Base-by-base conservation (phyloP, 2,329 filamentous ascomycete genomes). In the Metarhizium brunneum region DNA sequence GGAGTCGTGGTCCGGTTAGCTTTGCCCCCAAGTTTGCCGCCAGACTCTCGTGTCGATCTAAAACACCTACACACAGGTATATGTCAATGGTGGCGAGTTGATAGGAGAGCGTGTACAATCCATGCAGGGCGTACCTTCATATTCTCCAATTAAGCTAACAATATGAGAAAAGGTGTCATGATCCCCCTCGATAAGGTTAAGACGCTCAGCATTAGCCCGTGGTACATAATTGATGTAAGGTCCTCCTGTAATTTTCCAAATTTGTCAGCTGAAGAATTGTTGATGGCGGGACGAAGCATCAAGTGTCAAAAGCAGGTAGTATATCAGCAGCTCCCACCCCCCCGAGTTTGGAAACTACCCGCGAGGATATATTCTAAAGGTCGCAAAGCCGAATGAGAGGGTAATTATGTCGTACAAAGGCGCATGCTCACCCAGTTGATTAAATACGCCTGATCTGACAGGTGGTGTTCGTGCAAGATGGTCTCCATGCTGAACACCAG, bases 41-140 rank as follows among this genome's bases (percentile, higher is more conserved):
- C 63, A 95, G 83, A 69, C 88, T 92, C 72, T 96, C 90, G 68
- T 92, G 88, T 55, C 89, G 84, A 64, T 89, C 88, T 53, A 95
- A 76, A 16, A 94, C 88, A 60, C 85, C 90, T 80, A 57, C 6
- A 54, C 53, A 25, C 50, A 57, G 54, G 50, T 58, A 55, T 62
- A 13, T n/a, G 38, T 40, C 14, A 40, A 11, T 40, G 8, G 11
- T 14, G 38, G 10, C 38, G 5, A 40, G 38, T 16, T 57, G 58
- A 59, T 62, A 50, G 59, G 6, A 16, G 40, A 6, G n/a, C 2
- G n/a, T 18, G 40, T 18, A n/a, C 35, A 35, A 25, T 20, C 6
- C 10, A 47, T 13, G 18, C n/a, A 4, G 8, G 6, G 54, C 66
- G 57, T 67, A 81, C 80, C 78, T 73, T 92, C 89, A 70, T 95